Conservation (phyloP, 2,329 filamentous ascomycete species). For the Colletotrichum cuscutae region DNA sequence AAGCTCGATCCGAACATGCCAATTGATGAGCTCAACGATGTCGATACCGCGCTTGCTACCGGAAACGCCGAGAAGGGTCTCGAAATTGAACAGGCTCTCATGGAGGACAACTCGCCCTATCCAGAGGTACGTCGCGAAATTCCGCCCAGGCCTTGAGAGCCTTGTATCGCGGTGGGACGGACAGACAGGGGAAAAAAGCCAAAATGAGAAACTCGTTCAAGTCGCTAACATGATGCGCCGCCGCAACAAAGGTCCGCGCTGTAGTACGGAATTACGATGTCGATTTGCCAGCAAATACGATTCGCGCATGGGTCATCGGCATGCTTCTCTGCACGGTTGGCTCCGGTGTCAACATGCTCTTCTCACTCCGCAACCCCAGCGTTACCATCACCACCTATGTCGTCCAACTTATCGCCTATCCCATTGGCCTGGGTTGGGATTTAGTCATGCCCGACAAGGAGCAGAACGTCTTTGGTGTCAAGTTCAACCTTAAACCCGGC, state of each 20-base stretch:
- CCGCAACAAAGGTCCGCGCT: conserved; percentile 63
- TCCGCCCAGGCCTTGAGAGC: neutral
- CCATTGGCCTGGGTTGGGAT: conserved; percentile 65
- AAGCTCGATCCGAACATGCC: conserved; percentile 73
- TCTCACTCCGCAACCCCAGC: conserved; percentile 68
- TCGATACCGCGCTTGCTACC: conserved; percentile 66
- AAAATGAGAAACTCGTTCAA: neutral
- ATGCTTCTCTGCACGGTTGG: conserved; percentile 69
- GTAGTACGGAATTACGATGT: conserved; percentile 73
- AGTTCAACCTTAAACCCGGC: conserved; percentile 66
- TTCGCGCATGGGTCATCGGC: conserved; percentile 73
- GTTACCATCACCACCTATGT: conserved; percentile 70
- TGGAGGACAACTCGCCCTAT: conserved; percentile 75
- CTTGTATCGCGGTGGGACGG: neutral
- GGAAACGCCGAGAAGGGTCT: conserved; percentile 66
- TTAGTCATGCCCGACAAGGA: conserved; percentile 63
- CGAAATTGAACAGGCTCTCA: conserved; percentile 66
- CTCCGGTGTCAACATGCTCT: conserved; percentile 71
- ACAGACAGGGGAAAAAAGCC: neutral
- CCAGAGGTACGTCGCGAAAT: conserved; percentile 62
- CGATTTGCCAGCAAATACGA: conserved; percentile 71
- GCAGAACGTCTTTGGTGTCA: conserved; percentile 61
- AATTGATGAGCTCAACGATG: conserved; percentile 69
- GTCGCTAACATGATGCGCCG: conserved; percentile 22
- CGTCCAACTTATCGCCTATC: conserved; percentile 71